These are phyloP conservation scores for Pilaira anomala DNA, from an alignment of 192 early-diverging fungal genomes.

Conservation along the genomic window DNA sequence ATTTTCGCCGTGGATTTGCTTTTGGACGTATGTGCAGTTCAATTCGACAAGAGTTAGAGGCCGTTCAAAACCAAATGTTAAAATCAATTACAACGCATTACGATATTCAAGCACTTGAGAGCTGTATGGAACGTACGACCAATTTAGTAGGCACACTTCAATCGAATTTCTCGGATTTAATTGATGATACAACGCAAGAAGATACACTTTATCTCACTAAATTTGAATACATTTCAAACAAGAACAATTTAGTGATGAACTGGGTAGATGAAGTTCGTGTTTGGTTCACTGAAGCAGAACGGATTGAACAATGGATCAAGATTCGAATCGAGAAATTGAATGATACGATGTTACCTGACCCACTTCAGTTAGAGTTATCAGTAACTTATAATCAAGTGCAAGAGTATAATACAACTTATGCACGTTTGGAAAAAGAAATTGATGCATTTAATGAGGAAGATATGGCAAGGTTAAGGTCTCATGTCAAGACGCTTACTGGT, in stretches of 20 bases:
- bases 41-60: conserved; percentile 19
- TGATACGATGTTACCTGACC: conserved; percentile 26
- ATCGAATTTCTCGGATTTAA: neutral
- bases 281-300: conserved; percentile 39
- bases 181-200: neutral
- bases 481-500: conserved; percentile 44
- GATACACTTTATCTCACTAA: conserved; percentile 2
- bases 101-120: conserved; percentile 27
- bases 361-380: conserved; percentile 4
- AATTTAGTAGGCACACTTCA: neutral
- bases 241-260: conserved; percentile 26
- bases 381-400: conserved; percentile 26
- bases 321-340: conserved; percentile 33
- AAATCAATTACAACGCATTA: conserved; percentile 29
- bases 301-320: conserved; percentile 39
- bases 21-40: conserved; percentile 5
- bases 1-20: neutral
- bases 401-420: conserved; percentile 28
- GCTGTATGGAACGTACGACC: conserved; percentile 13
- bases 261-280: conserved; percentile 34
- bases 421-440: conserved; percentile 35
- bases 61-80: conserved; percentile 29
- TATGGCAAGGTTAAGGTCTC: conserved; percentile 41
- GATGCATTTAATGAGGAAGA: conserved; percentile 42
- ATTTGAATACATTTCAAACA: conserved; percentile 20